Evolutionary conservation across 2,329 filamentous ascomycete genomes (phyloP).

Genomic region (Colletotrichum acutatum): DNA sequence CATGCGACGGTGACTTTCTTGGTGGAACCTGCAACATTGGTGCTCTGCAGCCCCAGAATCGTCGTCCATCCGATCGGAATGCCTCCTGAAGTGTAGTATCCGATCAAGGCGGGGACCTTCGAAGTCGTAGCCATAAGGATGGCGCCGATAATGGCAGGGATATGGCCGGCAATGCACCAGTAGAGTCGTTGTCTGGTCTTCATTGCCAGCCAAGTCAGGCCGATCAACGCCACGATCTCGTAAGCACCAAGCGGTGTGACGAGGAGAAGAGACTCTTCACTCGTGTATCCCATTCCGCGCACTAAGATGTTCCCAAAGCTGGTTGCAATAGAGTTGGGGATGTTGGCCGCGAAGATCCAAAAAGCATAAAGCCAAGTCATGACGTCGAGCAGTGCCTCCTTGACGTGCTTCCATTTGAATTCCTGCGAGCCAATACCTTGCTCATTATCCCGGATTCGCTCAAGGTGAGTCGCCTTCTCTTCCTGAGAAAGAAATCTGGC

Average conservation of each 20-base stretch:
- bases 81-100: constrained; percentile 74
- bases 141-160: constrained; percentile 48
- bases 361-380: constrained; percentile 43
- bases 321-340: constrained; percentile 45
- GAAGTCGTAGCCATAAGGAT: constrained; percentile 34
- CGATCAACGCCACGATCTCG: constrained; percentile 68
- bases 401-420: constrained; percentile 71
- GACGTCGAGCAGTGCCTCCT: constrained; percentile 42
- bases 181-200: constrained; percentile 49
- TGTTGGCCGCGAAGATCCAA: constrained; percentile 40
- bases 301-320: constrained; percentile 56
- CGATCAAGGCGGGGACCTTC: constrained; percentile 67
- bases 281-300: constrained; percentile 70
- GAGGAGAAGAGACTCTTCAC: constrained; percentile 71
- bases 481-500: constrained; percentile 62
- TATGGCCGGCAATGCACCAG: constrained; percentile 36
- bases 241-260: constrained; percentile 74
- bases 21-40: constrained; percentile 48
- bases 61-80: constrained; percentile 61
- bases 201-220: constrained; percentile 37
- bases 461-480: constrained; percentile 55
- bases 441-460: constrained; percentile 70
- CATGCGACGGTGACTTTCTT: constrained; percentile 71
- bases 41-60: constrained; percentile 36
- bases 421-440: constrained; percentile 77